Percentiles rank a stretch among this genome's conserved stretches.
Evolutionary conservation across 2,329 filamentous ascomycete species (phyloP).

Genomic region (Xylaria sp.): DNA sequence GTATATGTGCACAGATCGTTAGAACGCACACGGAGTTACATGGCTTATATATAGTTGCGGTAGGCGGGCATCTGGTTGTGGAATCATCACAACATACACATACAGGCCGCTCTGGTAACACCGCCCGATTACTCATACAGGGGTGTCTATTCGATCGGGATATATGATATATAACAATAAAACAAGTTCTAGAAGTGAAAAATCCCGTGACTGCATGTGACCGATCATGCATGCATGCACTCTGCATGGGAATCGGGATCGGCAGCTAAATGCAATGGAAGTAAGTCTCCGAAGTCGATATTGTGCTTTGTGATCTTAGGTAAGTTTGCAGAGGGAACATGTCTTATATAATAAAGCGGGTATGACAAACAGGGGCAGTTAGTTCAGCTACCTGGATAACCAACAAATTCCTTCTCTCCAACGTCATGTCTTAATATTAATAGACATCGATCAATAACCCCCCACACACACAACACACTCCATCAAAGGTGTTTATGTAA

Average conservation of each 20-base stretch:
- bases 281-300: constrained; percentile 13
- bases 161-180: constrained; percentile 25
- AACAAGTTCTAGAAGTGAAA: constrained; percentile 28
- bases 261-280: constrained; percentile 14
- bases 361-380: no score
- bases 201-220: constrained; percentile 32
- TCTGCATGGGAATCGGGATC: constrained; percentile 27
- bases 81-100: not conserved
- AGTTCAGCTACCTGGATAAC: constrained; percentile 7
- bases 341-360: constrained; percentile 1
- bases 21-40: constrained; percentile 7
- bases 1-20: not conserved
- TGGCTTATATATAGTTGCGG: not conserved
- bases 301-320: not conserved
- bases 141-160: constrained; percentile 4
- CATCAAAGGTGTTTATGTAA: no score
- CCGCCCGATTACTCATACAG: constrained; percentile 27
- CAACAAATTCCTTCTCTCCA: not conserved
- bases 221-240: constrained; percentile 28
- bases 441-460: not conserved
- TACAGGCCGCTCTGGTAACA: not conserved
- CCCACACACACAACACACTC: no score
- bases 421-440: not conserved
- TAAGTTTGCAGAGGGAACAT: not conserved
- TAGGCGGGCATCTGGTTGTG: not conserved